Percentiles rank a stretch among this genome's conserved stretches.
Conservation (phyloP, 2,329 filamentous ascomycete genomes). For the Colletotrichum falcatum region DNA sequence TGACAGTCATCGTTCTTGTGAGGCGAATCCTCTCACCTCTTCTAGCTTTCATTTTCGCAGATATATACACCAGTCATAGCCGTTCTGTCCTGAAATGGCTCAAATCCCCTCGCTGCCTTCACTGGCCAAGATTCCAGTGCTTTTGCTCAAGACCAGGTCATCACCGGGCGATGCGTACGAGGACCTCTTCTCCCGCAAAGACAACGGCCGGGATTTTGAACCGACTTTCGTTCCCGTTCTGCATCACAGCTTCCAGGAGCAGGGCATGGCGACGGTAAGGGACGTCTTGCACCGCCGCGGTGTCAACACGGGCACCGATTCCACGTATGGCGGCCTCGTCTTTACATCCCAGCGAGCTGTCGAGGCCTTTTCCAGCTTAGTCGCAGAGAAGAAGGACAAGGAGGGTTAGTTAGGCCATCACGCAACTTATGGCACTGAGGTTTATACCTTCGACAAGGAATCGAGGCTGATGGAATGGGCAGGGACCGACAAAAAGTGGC, state of each 20-base stretch:
- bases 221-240: constrained; percentile 83
- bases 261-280: constrained; percentile 66
- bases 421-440: constrained; percentile 50
- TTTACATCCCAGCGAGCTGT: constrained; percentile 89
- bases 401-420: constrained; percentile 49
- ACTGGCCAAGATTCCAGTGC: constrained; percentile 62
- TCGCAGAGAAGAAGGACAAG: constrained; percentile 64
- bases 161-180: constrained; percentile 78
- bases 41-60: not conserved
- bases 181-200: constrained; percentile 68
- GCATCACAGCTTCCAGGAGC: constrained; percentile 74
- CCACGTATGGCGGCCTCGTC: constrained; percentile 78
- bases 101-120: constrained; percentile 34
- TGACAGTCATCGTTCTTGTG: not conserved
- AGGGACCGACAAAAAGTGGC: constrained; percentile 54
- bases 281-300: constrained; percentile 58
- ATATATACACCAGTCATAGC: not conserved
- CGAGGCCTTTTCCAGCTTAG: constrained; percentile 77
- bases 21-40: not conserved
- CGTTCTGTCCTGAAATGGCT: constrained; percentile 16
- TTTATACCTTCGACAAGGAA: constrained; percentile 6
- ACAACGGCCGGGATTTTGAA: constrained; percentile 61
- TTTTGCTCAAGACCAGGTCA: constrained; percentile 84
- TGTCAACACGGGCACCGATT: constrained; percentile 53
- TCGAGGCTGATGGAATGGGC: constrained; percentile 20